These are phyloP conservation scores for Hibiscus syriacus DNA, from an alignment of 345 rosid genomes.

Conservation along the genomic window DNA sequence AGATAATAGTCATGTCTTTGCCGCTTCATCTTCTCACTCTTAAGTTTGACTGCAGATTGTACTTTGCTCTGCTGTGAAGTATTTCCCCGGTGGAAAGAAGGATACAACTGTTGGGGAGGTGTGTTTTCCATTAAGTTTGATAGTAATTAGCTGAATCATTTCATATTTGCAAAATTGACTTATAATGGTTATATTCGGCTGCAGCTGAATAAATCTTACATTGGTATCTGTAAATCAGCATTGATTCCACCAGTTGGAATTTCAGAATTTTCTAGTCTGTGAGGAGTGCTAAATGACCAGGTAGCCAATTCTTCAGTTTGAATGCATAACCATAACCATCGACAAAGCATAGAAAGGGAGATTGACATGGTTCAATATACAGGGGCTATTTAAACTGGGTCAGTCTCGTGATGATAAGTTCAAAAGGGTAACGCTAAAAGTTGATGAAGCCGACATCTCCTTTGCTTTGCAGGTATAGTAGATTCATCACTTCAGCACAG, in stretches of 20 bases:
- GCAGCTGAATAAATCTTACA: slow-evolving; percentile 72
- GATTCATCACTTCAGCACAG: not conserved
- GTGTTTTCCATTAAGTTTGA: slow-evolving; percentile 21
- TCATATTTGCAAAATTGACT: not conserved
- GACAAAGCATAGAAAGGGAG: too few species aligned
- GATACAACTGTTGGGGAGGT: too few species aligned
- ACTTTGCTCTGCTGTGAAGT: slow-evolving; percentile 71
- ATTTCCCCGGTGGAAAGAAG: too few species aligned
- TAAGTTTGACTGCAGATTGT: slow-evolving; percentile 41
- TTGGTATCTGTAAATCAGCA: slow-evolving; percentile 65
- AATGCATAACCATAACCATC: too few species aligned
- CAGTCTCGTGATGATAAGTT: too few species aligned
- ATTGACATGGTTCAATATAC: slow-evolving; percentile 12
- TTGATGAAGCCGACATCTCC: slow-evolving; percentile 66
- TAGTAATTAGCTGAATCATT: not conserved
- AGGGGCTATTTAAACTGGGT: slow-evolving; percentile 77
- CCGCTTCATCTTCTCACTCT: slow-evolving; percentile 1
- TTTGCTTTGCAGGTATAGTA: slow-evolving; percentile 74
- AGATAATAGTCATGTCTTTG: not conserved
- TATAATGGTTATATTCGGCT: slow-evolving; percentile 13
- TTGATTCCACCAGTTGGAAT: too few species aligned
- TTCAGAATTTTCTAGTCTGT: too few species aligned
- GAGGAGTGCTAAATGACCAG: slow-evolving; percentile 76
- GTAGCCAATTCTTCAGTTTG: slow-evolving; percentile 24
- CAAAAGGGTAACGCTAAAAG: slow-evolving; percentile 60